Conservation (phyloP, 768 basidiomycete species). For the Boletus rufocinnamomeus region DNA sequence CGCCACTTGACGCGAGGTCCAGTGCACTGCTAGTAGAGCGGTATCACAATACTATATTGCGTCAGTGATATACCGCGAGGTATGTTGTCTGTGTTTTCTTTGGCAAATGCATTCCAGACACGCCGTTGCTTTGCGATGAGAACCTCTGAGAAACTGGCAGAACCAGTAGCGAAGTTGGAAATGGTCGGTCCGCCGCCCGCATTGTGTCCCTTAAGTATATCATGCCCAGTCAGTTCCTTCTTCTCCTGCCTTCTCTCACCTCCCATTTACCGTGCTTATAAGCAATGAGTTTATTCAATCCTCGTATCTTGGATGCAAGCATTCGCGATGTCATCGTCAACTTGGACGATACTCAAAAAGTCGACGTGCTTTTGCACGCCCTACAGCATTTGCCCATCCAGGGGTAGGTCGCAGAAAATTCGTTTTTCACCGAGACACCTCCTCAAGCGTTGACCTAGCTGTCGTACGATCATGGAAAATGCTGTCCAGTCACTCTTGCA, state of each 20-base stretch:
- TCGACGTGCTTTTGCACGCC: constrained; percentile 73
- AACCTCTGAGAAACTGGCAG: constrained; percentile 13
- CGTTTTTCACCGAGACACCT: constrained; percentile 5
- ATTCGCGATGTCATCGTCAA: constrained; percentile 64
- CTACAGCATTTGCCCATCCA: constrained; percentile 78
- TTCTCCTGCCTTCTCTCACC: not conserved
- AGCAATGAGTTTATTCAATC: constrained; percentile 69
- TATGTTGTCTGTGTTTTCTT: not conserved
- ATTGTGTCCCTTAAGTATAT: constrained; percentile 12
- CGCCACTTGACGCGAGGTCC: not conserved
- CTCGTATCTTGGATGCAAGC: constrained; percentile 74
- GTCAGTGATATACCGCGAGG: not conserved
- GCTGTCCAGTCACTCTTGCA: constrained; percentile 71
- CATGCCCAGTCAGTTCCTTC: not conserved
- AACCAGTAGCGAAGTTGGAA: constrained; percentile 11
- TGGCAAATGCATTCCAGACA: not conserved
- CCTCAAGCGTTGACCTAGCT: constrained; percentile 31
- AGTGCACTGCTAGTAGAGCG: not conserved
- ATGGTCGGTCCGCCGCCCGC: constrained; percentile 21
- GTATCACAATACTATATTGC: not conserved
- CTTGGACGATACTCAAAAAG: constrained; percentile 66
- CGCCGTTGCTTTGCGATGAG: not conserved
- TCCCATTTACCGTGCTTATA: not conserved
- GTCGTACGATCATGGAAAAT: constrained; percentile 68
- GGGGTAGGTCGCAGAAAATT: constrained; percentile 44